Conservation (phyloP, 495 filamentous ascomycete genomes). For the Letharia columbiana region DNA sequence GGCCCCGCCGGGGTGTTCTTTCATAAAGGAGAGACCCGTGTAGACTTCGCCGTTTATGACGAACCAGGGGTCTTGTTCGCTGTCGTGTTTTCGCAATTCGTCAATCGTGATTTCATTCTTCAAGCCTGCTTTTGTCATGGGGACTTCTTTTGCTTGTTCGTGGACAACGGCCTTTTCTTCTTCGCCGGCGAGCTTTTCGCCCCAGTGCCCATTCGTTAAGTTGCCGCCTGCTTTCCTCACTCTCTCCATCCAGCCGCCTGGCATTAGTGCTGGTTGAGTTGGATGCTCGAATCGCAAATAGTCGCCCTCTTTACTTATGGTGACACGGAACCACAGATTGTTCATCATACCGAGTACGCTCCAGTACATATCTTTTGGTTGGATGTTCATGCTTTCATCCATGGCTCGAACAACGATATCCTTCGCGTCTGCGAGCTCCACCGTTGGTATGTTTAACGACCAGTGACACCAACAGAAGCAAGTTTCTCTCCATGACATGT, state of each 20-base stretch:
- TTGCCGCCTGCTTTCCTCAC: conserved; percentile 86
- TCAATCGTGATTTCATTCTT: conserved; percentile 56
- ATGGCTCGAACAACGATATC: conserved; percentile 82
- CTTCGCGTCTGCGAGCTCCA: conserved; percentile 52
- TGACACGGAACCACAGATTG: conserved; percentile 86
- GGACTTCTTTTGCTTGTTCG: conserved; percentile 53
- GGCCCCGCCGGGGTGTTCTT: conserved; percentile 83
- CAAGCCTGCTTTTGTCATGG: conserved; percentile 69
- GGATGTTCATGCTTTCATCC: conserved; percentile 83
- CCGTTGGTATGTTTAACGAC: conserved; percentile 61
- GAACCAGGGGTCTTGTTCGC: conserved; percentile 72
- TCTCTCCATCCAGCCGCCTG: conserved; percentile 92
- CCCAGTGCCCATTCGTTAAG: conserved; percentile 77
- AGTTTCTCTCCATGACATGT: conserved; percentile 73
- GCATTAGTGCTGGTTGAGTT: conserved; percentile 67
- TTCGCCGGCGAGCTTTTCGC: conserved; percentile 59
- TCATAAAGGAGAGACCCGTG: conserved; percentile 74
- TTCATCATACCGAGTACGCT: conserved; percentile 98
- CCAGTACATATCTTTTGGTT: conserved; percentile 96
- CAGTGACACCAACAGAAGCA: conserved; percentile 96
- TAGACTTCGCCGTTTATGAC: conserved; percentile 90
- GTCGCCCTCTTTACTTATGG: conserved; percentile 62
- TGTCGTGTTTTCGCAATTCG: conserved; percentile 64
- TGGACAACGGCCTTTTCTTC: conserved; percentile 36
- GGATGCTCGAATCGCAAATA: conserved; percentile 80